Evolutionary conservation across 1,284 basidiomycete genomes (phyloP).

Genomic region (Tilletia setariae): DNA sequence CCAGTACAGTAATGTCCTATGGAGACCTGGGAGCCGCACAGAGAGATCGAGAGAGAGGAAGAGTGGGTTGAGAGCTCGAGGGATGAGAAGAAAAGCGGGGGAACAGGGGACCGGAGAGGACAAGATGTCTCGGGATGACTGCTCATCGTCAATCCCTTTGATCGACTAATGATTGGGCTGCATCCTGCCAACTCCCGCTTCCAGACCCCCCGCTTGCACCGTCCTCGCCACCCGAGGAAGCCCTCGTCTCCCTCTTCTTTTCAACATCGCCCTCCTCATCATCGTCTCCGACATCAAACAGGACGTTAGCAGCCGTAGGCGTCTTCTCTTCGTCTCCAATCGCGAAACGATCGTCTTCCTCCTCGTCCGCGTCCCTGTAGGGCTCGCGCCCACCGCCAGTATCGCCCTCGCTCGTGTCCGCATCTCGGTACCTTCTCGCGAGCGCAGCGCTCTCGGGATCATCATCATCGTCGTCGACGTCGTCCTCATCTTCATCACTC

Average conservation of each 20-base stretch:
- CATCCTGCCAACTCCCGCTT: conserved; percentile 13
- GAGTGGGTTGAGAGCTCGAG: too few relatives aligned
- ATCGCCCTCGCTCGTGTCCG: not conserved
- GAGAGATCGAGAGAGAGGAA: too few relatives aligned
- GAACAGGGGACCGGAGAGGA: too few relatives aligned
- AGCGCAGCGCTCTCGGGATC: not conserved
- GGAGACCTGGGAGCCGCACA: too few relatives aligned
- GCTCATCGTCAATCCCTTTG: not conserved
- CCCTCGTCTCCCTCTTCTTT: not conserved
- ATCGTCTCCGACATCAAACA: conserved; percentile 6
- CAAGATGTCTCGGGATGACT: too few relatives aligned
- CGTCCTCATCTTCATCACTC: conserved; percentile 51
- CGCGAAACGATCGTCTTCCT: conserved; percentile 9
- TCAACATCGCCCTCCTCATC: not conserved
- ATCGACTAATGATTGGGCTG: conserved; percentile 1
- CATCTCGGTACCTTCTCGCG: conserved; percentile 1
- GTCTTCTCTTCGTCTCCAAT: conserved; percentile 15
- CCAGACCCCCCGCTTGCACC: not conserved
- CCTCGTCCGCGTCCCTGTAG: not conserved
- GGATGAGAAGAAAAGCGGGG: too few relatives aligned
- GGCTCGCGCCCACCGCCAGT: not conserved
- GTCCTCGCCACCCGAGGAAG: not conserved
- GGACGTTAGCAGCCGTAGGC: not conserved
- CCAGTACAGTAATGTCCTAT: too few relatives aligned
- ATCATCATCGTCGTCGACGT: conserved; percentile 18